phyloP scores from a whole-genome alignment of 345 rosid species.

The Dovyalis caffra region DNA sequence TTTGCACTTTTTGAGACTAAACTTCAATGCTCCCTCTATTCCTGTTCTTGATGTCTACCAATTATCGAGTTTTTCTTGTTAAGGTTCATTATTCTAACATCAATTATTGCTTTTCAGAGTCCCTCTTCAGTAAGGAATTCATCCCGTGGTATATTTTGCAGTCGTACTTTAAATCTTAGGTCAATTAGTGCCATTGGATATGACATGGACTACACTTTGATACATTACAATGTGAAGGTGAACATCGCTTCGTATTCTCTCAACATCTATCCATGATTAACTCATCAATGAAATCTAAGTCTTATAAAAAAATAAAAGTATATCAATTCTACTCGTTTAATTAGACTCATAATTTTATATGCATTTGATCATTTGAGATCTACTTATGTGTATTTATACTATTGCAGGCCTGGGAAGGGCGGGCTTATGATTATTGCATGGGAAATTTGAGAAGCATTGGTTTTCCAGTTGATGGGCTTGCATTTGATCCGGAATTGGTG shows the following conservation, averaged over 20 bases:
- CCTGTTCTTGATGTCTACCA: neutral
- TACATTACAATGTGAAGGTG: conserved; percentile 93
- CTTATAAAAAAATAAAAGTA: too few species aligned
- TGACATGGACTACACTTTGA: conserved; percentile 98
- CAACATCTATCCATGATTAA: neutral
- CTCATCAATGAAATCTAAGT: neutral
- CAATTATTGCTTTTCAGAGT: conserved; percentile 47
- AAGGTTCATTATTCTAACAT: conserved; percentile 15
- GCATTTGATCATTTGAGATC: neutral
- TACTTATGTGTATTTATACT: conserved; percentile 7
- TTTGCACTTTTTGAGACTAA: neutral
- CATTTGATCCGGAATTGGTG: conserved; percentile 88
- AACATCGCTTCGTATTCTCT: conserved; percentile 2
- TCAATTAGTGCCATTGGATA: conserved; percentile 97
- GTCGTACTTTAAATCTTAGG: conserved; percentile 86
- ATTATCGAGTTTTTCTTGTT: neutral
- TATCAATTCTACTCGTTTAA: neutral
- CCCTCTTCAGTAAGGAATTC: conserved; percentile 76
- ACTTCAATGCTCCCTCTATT: neutral
- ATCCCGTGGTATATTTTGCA: conserved; percentile 92
- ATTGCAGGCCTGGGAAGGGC: conserved; percentile 97
- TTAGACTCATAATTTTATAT: neutral
- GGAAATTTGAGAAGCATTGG: conserved; percentile 79
- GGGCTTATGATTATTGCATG: conserved; percentile 96
- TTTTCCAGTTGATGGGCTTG: conserved; percentile 85